phyloP scores from a whole-genome alignment of 2,329 filamentous ascomycete species.

The Dothideomycetes sp. region DNA sequence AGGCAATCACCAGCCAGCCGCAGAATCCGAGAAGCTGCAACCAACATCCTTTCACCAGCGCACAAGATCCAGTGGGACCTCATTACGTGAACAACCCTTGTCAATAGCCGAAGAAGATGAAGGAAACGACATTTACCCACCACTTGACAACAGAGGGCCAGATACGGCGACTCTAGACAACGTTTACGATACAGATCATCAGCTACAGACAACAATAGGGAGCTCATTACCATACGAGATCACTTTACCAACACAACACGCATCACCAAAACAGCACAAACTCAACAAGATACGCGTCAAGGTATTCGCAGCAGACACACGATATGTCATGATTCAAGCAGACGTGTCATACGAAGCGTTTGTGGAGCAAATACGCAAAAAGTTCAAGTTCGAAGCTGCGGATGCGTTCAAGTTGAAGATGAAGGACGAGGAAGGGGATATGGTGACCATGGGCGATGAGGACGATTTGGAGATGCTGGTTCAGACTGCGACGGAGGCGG shows the following conservation, averaged over 20 bases:
- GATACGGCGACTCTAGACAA: not conserved
- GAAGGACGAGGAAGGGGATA: conserved; percentile 78
- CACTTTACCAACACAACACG: conserved; percentile 32
- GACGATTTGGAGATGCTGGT: conserved; percentile 91
- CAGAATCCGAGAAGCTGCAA: conserved; percentile 13
- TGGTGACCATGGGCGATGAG: conserved; percentile 95
- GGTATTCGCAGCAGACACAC: conserved; percentile 76
- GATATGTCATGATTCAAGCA: conserved; percentile 78
- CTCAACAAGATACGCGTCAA: conserved; percentile 77
- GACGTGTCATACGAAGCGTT: conserved; percentile 69
- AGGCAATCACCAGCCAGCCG: conserved; percentile 20
- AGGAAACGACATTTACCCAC: conserved; percentile 35
- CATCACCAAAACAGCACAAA: conserved; percentile 32
- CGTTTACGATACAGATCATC: conserved; percentile 46
- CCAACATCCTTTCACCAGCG: conserved; percentile 16
- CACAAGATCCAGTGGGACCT: conserved; percentile 22
- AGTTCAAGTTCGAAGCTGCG: conserved; percentile 62
- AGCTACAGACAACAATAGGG: conserved; percentile 2
- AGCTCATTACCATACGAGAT: conserved; percentile 49
- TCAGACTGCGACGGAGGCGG: conserved; percentile 46
- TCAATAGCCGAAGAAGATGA: conserved; percentile 78
- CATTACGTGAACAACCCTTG: conserved; percentile 36
- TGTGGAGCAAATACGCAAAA: conserved; percentile 69
- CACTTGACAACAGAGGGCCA: not conserved
- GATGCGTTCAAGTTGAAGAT: conserved; percentile 78